Conservation (phyloP, 345 rosid species). For the Kernera saxatilis region DNA sequence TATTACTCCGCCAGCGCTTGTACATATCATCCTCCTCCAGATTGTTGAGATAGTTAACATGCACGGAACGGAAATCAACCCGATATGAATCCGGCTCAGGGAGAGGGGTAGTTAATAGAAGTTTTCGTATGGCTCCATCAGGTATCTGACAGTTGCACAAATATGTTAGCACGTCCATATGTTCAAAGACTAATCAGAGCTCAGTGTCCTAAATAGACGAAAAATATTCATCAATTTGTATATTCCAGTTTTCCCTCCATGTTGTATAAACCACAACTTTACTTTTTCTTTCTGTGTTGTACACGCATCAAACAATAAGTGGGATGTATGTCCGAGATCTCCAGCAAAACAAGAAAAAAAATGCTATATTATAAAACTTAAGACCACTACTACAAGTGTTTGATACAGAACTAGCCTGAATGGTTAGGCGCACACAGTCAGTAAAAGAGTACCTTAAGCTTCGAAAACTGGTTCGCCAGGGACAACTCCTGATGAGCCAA, state of each 20-base stretch:
- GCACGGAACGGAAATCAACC: conserved; percentile 81
- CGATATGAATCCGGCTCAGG: conserved; percentile 71
- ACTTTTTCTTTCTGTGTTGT: not conserved
- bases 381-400: not conserved
- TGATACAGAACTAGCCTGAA: not conserved
- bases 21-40: conserved; percentile 98
- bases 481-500: conserved; percentile 84
- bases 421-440: not conserved
- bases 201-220: conserved; percentile 6
- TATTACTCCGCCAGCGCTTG: conserved; percentile 85
- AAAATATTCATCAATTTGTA: not conserved
- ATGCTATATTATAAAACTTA: not conserved
- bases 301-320: not conserved
- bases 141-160: conserved; percentile 56
- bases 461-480: conserved; percentile 82
- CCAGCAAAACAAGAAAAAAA: not conserved
- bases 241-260: conserved; percentile 3
- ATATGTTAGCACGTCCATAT: conserved; percentile 7
- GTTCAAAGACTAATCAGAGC: conserved; percentile 12
- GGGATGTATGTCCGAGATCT: not conserved
- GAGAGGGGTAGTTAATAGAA: conserved; percentile 58
- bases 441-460: conserved; percentile 60
- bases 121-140: conserved; percentile 48
- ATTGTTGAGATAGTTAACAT: conserved; percentile 92
- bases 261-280: conserved; percentile 1